phyloP scores from a whole-genome alignment of 371 early-diverging fungal species.

The Syncephalastrum racemosum region DNA sequence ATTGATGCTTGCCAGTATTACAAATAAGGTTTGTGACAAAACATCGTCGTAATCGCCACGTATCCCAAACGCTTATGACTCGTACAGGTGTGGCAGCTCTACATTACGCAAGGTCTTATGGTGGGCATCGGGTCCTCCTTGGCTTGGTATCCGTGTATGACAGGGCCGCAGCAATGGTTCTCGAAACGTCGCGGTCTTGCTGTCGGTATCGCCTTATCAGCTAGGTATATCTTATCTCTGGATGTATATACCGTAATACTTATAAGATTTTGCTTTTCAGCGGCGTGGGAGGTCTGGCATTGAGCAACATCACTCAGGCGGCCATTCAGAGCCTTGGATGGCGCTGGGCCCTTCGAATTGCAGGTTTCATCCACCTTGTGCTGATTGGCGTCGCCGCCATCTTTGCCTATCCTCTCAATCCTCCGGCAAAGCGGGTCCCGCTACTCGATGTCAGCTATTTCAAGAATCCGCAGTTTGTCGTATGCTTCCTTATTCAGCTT shows the following conservation, averaged over 20 bases:
- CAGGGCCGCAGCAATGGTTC: slow-evolving; percentile 68
- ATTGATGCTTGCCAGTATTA: slow-evolving; percentile 7
- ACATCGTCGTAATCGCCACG: not conserved
- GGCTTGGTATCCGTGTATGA: slow-evolving; percentile 31
- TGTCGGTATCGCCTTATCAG: slow-evolving; percentile 57
- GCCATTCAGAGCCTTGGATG: slow-evolving; percentile 19
- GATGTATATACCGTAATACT: not conserved
- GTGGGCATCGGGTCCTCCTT: slow-evolving; percentile 63
- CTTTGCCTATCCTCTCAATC: slow-evolving; percentile 10
- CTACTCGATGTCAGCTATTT: slow-evolving; percentile 29
- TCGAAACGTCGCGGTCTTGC: slow-evolving; percentile 61
- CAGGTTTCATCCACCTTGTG: slow-evolving; percentile 3
- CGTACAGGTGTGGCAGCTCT: slow-evolving; percentile 56
- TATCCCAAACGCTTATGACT: not conserved
- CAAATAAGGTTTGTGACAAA: slow-evolving; percentile 8
- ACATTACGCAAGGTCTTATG: slow-evolving; percentile 65
- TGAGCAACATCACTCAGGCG: slow-evolving; percentile 59
- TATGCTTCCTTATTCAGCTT: slow-evolving; percentile 21
- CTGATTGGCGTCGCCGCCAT: slow-evolving; percentile 11
- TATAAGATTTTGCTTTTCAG: slow-evolving; percentile 48
- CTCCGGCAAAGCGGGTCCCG: slow-evolving; percentile 18
- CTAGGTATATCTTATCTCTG: slow-evolving; percentile 17
- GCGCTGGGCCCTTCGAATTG: slow-evolving; percentile 27
- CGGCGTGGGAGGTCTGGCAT: slow-evolving; percentile 72
- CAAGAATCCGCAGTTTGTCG: slow-evolving; percentile 18